A percentile compares a stretch with the other conserved stretches of the same genome.
Conservation (phyloP, 805 yeast genomes). For the Metschnikowia peoriensis region DNA sequence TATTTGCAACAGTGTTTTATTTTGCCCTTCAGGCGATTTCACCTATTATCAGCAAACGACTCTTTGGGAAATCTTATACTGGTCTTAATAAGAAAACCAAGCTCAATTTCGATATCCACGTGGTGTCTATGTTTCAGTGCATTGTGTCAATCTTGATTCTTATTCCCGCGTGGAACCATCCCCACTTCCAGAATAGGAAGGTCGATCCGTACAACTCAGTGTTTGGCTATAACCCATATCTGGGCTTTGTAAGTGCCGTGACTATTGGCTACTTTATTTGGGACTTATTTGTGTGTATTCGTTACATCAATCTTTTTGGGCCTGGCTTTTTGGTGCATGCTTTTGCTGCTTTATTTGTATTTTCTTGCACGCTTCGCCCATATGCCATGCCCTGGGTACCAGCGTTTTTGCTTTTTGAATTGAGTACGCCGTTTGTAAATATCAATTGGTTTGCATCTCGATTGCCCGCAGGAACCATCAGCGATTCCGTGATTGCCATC, state of each 20-base stretch:
- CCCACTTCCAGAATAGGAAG: conserved; percentile 36
- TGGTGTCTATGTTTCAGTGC: conserved; percentile 85
- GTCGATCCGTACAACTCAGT: conserved; percentile 45
- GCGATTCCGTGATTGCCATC: conserved; percentile 49
- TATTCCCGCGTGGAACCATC: conserved; percentile 64
- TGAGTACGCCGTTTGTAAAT: conserved; percentile 93
- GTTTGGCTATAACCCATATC: conserved; percentile 71
- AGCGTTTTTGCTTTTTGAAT: conserved; percentile 78
- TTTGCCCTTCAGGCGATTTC: conserved; percentile 51
- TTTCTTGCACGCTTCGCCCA: conserved; percentile 62
- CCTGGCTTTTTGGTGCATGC: conserved; percentile 82
- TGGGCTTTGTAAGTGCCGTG: conserved; percentile 68
- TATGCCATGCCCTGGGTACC: conserved; percentile 81
- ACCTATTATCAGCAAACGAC: conserved; percentile 45
- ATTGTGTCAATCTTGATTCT: conserved; percentile 57
- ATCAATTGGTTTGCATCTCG: conserved; percentile 87
- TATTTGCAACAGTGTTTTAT: conserved; percentile 60
- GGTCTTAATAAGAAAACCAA: conserved; percentile 44
- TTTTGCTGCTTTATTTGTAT: conserved; percentile 73
- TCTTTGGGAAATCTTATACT: conserved; percentile 58
- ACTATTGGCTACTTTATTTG: conserved; percentile 88
- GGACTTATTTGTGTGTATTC: conserved; percentile 75
- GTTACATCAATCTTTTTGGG: conserved; percentile 69
- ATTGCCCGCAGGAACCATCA: conserved; percentile 65
- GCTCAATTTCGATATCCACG: conserved; percentile 84